Evolutionary conservation across 129 eudicot genomes (phyloP).

Genomic region (Lonicera japonica): DNA sequence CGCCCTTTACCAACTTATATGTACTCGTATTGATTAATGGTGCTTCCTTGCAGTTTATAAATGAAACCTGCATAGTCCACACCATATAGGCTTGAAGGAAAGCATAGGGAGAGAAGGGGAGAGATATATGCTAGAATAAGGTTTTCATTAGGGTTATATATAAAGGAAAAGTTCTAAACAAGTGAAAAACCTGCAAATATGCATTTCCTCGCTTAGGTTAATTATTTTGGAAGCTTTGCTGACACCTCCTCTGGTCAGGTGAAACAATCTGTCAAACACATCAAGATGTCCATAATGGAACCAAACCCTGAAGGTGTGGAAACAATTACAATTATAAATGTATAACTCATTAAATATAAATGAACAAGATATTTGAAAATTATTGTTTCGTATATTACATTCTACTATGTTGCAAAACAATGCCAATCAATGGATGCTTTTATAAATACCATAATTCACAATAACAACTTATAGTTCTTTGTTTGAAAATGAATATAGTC

Average conservation of each 20-base stretch:
- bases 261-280: constrained; percentile 91
- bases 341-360: background rate
- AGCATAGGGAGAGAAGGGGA: constrained; percentile 13
- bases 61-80: constrained; percentile 52
- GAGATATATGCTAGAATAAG: background rate
- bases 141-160: background rate
- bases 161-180: constrained; percentile 3
- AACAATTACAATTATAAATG: constrained; percentile 4
- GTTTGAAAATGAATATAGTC: too few species aligned
- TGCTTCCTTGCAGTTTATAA: constrained; percentile 90
- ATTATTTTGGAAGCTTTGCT: too few species aligned
- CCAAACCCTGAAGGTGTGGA: constrained; percentile 59
- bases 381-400: too few species aligned
- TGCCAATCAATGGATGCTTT: too few species aligned
- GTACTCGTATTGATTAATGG: constrained; percentile 90
- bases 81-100: background rate
- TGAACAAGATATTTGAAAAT: constrained; percentile 1
- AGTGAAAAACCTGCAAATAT: constrained; percentile 79
- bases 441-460: too few species aligned
- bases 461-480: too few species aligned
- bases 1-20: constrained; percentile 98
- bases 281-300: constrained; percentile 99
- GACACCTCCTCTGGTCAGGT: constrained; percentile 90
- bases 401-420: too few species aligned
- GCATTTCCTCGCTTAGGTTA: too few species aligned